Base-by-base conservation (phyloP, 2,329 filamentous ascomycete genomes). In the Xenosphaeropsis pyriputrescens region DNA sequence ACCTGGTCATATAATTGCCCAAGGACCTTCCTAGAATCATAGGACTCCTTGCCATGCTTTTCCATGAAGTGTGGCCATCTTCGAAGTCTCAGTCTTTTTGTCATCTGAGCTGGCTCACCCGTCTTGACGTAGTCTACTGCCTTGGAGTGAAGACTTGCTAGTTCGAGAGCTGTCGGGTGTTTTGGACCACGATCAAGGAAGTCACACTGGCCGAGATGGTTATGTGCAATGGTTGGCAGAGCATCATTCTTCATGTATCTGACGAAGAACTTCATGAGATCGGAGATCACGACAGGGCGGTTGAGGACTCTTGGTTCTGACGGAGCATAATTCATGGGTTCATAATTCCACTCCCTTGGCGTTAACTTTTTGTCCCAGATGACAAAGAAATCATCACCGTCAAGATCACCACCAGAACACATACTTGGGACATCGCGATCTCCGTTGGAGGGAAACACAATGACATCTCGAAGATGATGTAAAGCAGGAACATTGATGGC, bases 61-160 rank as follows among this genome's bases (percentile, higher is more conserved):
- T 86, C 80, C 78, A 93, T 89, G 53, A 89, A 96, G 55, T 95
- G 89, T 1, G 86, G 91, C 71, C 75, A 93, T 38, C 49, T 60
- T 5, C 49, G 62, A 0, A 82, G 76, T n/a, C 65, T 62, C 4
- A 91, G 61, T 0, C 67, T 61, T 39, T 30, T 62, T 59, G 6
- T 65, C 63, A 93, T 80, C 15, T 68, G 60, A 0, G 88, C 89
- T 0, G 82, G 72, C 8, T 79, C 68, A 0, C 91, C 91, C 1
- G 85, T 89, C 61, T 98, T 98, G 33, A 84, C 78, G 53, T 91
- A 98, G 55, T 98, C 91, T 1, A 98, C 91, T 0, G 91, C 89
- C 47, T 78, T 75, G 0, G 91, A 96, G 55, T 98, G 91, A 2
- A 96, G 62, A 7, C 70, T 63, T 2, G 89, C 86, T 4, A 96